These are phyloP conservation scores for Porogramme epimiltina DNA, from an alignment of 1,284 basidiomycete species.

Conservation along the genomic window DNA sequence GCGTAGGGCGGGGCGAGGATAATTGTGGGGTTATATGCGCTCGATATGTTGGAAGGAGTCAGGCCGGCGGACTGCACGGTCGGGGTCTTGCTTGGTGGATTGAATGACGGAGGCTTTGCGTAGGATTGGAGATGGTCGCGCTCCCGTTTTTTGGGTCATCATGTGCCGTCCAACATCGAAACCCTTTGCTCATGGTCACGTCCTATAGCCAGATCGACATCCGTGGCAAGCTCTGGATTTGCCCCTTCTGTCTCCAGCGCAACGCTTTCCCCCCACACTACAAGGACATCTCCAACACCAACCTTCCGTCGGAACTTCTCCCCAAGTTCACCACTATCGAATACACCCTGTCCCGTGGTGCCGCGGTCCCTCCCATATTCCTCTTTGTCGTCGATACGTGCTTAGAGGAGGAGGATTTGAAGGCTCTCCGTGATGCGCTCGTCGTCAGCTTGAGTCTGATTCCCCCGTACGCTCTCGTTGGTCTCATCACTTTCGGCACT, in stretches of 20 bases:
- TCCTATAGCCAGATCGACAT: conserved; percentile 91
- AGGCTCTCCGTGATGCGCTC: conserved; percentile 90
- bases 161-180: too few species aligned
- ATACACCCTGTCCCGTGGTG: conserved; percentile 92
- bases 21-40: too few species aligned
- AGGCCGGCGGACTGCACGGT: too few species aligned
- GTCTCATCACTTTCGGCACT: conserved; percentile 94
- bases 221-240: conserved; percentile 98
- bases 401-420: conserved; percentile 94
- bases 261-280: conserved; percentile 99
- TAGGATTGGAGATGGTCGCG: too few species aligned
- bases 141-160: not conserved
- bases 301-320: conserved; percentile 92
- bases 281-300: conserved; percentile 98
- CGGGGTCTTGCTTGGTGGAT: too few species aligned
- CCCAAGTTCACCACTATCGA: conserved; percentile 99
- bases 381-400: conserved; percentile 98
- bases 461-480: conserved; percentile 93
- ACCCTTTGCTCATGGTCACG: too few species aligned
- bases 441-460: conserved; percentile 93
- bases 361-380: conserved; percentile 94
- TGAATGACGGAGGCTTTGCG: too few species aligned
- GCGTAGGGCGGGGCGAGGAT: too few species aligned
- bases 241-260: conserved; percentile 95
- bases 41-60: too few species aligned